Conservation (phyloP, 1,284 basidiomycete genomes). For the Moesziomyces globuligerus region DNA sequence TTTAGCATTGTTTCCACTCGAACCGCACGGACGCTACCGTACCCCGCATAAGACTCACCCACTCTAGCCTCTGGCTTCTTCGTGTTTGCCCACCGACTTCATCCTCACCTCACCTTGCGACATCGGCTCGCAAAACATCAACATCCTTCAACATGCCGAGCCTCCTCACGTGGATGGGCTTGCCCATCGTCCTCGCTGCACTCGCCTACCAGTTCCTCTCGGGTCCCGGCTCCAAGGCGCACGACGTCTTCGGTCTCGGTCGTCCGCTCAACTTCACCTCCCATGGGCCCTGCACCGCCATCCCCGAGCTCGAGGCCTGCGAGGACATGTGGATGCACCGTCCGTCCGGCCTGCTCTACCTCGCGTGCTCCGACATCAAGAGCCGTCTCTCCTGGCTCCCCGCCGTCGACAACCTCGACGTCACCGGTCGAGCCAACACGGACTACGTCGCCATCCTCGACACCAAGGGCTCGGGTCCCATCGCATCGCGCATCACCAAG, state of each 20-base stretch:
- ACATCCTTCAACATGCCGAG: conserved; percentile 21
- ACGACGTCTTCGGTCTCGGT: conserved; percentile 43
- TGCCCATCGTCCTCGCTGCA: conserved; percentile 32
- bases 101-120: neutral
- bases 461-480: conserved; percentile 71
- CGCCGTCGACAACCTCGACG: conserved; percentile 44
- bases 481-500: conserved; percentile 70
- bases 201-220: conserved; percentile 45
- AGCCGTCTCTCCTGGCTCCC: conserved; percentile 74
- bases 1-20: neutral
- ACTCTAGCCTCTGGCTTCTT: neutral
- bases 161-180: conserved; percentile 28
- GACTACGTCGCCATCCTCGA: conserved; percentile 73
- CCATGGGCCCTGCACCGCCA: conserved; percentile 27
- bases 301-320: conserved; percentile 47
- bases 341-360: conserved; percentile 73
- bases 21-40: neutral
- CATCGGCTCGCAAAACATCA: neutral
- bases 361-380: conserved; percentile 75
- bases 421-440: conserved; percentile 55
- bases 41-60: neutral
- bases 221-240: conserved; percentile 34
- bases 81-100: neutral
- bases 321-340: conserved; percentile 61
- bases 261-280: conserved; percentile 36